A percentile compares a stretch with the other conserved stretches of the same genome.
phyloP scores from a whole-genome alignment of 768 basidiomycete species.

The Strobilomyces echinocephalus region DNA sequence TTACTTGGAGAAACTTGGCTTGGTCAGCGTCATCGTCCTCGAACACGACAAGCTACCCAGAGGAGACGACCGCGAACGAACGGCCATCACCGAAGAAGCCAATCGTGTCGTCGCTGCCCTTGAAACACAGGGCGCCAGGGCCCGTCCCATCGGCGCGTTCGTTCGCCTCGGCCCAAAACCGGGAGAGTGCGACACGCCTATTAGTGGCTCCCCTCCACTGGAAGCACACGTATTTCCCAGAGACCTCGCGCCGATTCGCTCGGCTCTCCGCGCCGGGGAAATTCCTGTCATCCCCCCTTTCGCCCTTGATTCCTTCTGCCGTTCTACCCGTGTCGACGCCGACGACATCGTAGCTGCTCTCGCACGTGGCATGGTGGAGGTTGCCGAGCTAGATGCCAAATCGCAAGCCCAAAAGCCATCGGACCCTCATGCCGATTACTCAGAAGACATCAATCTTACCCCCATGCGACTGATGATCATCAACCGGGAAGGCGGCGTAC shows the following conservation, averaged over 20 bases:
- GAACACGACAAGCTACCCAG: slow-evolving; percentile 75
- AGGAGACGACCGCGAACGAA: slow-evolving; percentile 67
- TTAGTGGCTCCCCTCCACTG: slow-evolving; percentile 41
- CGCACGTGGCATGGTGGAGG: slow-evolving; percentile 74
- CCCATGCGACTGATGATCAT: slow-evolving; percentile 97
- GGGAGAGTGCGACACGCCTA: slow-evolving; percentile 29
- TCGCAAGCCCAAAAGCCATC: slow-evolving; percentile 27
- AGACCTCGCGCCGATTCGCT: slow-evolving; percentile 80
- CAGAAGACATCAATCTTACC: slow-evolving; percentile 73
- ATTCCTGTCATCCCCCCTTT: slow-evolving; percentile 95
- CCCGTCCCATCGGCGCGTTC: slow-evolving; percentile 84
- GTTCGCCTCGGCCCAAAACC: slow-evolving; percentile 81
- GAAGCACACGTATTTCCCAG: slow-evolving; percentile 77
- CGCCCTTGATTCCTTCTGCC: slow-evolving; percentile 86
- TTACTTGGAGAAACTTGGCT: slow-evolving; percentile 91
- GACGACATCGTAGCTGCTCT: slow-evolving; percentile 88
- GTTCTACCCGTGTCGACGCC: slow-evolving; percentile 77
- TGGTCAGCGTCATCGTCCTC: slow-evolving; percentile 92
- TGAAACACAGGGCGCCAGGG: slow-evolving; percentile 78
- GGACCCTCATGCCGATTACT: slow-evolving; percentile 36
- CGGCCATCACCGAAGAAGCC: slow-evolving; percentile 67
- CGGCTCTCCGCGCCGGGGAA: slow-evolving; percentile 87
- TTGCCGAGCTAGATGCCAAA: slow-evolving; percentile 45
- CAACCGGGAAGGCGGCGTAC: slow-evolving; percentile 93
- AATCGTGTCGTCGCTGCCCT: slow-evolving; percentile 80